Conservation (phyloP, 179 eudicot species). For the Beta corolliflora region DNA sequence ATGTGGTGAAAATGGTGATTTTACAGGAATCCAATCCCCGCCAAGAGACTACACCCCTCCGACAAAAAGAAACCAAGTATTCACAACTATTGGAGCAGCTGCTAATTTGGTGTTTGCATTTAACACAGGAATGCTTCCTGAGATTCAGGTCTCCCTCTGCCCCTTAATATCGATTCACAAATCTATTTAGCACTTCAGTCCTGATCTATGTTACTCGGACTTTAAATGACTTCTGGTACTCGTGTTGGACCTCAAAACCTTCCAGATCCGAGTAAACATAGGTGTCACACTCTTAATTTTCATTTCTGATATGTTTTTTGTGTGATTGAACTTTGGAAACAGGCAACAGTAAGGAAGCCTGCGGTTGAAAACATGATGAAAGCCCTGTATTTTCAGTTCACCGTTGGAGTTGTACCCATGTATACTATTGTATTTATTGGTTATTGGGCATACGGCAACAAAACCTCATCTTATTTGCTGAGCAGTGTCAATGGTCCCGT, state of each 20-base stretch:
- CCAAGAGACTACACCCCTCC: slow-evolving; percentile 58
- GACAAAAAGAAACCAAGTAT: slow-evolving; percentile 41
- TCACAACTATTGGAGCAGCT: slow-evolving; percentile 65
- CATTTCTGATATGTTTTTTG: slow-evolving; percentile 1
- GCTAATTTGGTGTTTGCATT: slow-evolving; percentile 69
- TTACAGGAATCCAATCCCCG: slow-evolving; percentile 52
- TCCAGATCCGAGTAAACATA: no score
- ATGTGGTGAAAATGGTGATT: slow-evolving; percentile 6
- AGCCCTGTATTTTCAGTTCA: slow-evolving; percentile 88
- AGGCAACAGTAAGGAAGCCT: slow-evolving; percentile 85
- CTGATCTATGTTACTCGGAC: no score
- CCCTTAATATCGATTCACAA: not conserved
- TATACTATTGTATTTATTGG: slow-evolving; percentile 74
- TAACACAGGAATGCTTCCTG: slow-evolving; percentile 85
- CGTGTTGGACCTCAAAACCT: no score
- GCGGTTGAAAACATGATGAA: slow-evolving; percentile 89
- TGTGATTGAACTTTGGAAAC: slow-evolving; percentile 14
- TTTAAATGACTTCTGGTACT: no score
- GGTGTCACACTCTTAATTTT: not conserved
- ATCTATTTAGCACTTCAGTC: no score
- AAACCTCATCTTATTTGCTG: slow-evolving; percentile 59
- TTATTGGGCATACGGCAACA: slow-evolving; percentile 90
- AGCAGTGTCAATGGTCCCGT: slow-evolving; percentile 67
- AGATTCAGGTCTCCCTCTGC: slow-evolving; percentile 57
- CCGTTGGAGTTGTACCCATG: slow-evolving; percentile 72